A percentile compares a stretch with the other conserved stretches of the same genome.
phyloP scores from a whole-genome alignment of 2,329 filamentous ascomycete species.

The Trichoderma atrobrunneum region DNA sequence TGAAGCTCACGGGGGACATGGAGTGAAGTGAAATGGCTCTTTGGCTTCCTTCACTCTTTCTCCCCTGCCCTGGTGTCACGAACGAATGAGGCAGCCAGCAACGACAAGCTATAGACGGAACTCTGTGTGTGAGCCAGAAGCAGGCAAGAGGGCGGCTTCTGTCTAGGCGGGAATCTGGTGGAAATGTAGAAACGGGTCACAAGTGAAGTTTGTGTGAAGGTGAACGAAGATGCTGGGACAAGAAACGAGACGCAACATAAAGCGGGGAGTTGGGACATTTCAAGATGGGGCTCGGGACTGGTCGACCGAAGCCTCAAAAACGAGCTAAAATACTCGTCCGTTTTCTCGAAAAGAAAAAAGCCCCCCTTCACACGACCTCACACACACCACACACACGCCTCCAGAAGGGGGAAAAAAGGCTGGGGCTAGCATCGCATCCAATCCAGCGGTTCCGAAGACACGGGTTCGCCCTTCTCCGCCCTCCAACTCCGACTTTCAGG shows the following conservation, averaged over 20 bases:
- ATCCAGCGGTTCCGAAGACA: slow-evolving; percentile 11
- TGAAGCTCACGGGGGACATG: background rate
- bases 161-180: background rate
- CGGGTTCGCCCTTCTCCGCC: slow-evolving; percentile 1
- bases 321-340: slow-evolving; percentile 2
- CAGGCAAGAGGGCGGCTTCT: background rate
- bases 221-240: background rate
- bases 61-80: background rate
- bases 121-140: background rate
- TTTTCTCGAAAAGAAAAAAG: background rate
- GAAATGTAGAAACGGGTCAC: background rate
- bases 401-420: background rate
- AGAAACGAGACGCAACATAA: slow-evolving; percentile 4
- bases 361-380: background rate
- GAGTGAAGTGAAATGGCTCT: background rate
- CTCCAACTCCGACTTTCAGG: background rate
- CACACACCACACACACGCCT: background rate
- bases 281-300: background rate
- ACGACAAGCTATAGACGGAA: background rate
- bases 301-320: slow-evolving; percentile 16
- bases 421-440: background rate
- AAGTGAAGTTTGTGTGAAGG: background rate
- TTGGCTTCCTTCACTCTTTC: background rate
- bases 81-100: background rate
- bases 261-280: slow-evolving; percentile 13